Base-by-base conservation (phyloP, 139 green algal genomes). In the Micractinium sp. region DNA sequence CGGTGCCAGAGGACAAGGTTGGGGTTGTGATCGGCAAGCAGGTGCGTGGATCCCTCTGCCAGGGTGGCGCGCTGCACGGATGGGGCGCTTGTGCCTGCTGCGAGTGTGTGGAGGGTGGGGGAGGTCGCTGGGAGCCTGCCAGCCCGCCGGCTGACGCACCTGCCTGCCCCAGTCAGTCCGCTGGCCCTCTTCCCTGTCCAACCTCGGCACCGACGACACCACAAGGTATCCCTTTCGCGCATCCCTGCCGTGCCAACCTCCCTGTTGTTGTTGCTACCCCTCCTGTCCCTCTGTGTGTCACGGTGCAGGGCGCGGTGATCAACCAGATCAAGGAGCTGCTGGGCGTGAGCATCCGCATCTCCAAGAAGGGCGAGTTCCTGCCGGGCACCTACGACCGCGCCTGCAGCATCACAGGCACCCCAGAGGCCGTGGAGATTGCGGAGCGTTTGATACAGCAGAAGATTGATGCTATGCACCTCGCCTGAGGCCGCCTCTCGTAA, bases 21-120 rank as follows among this genome's bases (percentile, higher is more conserved):
- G 96, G 96, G 3, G 92, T 94, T 33, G 92, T 98, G 14, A 96
- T 98, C 25, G 96, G 96, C 66, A 94, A 94, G 82, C 39, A 89
- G 92, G 78, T 84, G 78, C 13, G 78, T 19, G 73, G 73, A 16
- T 25, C 12, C 23, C 3, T 25, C 63, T n/a, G 63, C 63, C 63
- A 12, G 22, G 63, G 22, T 73, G 63, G 63, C 23, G 63, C 63
- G 7, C 2, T 73, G 63, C n/a, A n/a, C n/a, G n/a, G n/a, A n/a
- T n/a, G 60, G 60, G 60, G 15, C 16, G 63, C 63, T 16, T 71
- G 63, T 7, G 63, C 22, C 12, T 71, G 63, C 63, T 16, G 19
- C 7, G 7, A 71, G 63, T 25, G 63, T 27, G 63, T 2, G 22
- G 12, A 19, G 69, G 33, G 67, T 5, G 15, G 27, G 93, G 95